These are phyloP conservation scores for Nitzschia sp. DNA, from an alignment of 108 stramenopile genomes.

Conservation along the genomic window DNA sequence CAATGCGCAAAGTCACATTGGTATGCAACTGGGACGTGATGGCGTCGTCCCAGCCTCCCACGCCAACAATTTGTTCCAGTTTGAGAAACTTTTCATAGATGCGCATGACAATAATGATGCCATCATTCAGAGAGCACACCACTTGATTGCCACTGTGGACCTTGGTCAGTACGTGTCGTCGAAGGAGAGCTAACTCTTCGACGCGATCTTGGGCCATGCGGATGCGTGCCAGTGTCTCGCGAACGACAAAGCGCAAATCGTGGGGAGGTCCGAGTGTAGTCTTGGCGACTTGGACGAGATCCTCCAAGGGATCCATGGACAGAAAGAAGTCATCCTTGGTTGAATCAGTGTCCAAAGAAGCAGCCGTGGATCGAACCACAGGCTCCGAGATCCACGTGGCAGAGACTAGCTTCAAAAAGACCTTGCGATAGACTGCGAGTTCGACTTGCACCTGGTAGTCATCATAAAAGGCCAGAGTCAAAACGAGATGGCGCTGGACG, in stretches of 20 bases:
- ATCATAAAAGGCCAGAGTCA: slow-evolving; percentile 21
- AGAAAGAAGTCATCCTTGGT: slow-evolving; percentile 28
- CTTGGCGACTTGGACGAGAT: slow-evolving; percentile 51
- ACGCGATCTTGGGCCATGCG: slow-evolving; percentile 46
- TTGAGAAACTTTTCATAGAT: slow-evolving; percentile 33
- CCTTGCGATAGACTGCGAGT: slow-evolving; percentile 37
- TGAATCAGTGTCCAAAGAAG: background rate
- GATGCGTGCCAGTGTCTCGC: slow-evolving; percentile 62
- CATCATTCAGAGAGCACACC: slow-evolving; percentile 63
- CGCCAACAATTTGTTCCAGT: slow-evolving; percentile 37
- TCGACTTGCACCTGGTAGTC: slow-evolving; percentile 27
- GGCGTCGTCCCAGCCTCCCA: slow-evolving; percentile 33
- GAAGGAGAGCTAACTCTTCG: slow-evolving; percentile 43
- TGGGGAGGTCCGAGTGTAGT: slow-evolving; percentile 39
- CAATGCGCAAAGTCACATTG: background rate
- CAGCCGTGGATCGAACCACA: background rate
- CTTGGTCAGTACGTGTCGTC: slow-evolving; percentile 49
- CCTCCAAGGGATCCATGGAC: slow-evolving; percentile 52
- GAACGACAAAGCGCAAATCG: slow-evolving; percentile 59
- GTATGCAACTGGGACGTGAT: slow-evolving; percentile 17
- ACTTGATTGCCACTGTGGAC: slow-evolving; percentile 58
- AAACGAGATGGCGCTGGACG: slow-evolving; percentile 16
- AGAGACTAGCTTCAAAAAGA: slow-evolving; percentile 36
- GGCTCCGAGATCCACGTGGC: slow-evolving; percentile 37
- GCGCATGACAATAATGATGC: slow-evolving; percentile 61